Base-by-base conservation (phyloP, 495 filamentous ascomycete species). In the Penicillium taxi region DNA sequence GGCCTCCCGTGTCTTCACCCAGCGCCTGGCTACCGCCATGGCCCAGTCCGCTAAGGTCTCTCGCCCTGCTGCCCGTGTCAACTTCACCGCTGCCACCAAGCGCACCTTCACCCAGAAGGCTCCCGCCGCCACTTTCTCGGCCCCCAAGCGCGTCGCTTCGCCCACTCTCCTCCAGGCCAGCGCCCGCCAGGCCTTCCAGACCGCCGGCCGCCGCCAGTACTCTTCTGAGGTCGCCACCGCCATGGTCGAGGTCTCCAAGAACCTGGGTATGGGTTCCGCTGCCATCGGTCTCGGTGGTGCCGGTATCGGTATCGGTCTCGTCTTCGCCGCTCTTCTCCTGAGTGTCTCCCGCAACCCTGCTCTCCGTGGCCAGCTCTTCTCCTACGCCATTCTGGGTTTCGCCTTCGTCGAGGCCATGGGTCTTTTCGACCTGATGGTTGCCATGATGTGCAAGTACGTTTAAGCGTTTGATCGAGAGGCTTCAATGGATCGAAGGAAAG, bases 341-440 rank as follows among this genome's bases (percentile, higher is more conserved):
- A 77, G 74, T 63, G 82, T 86, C 52, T 84, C 85, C 68, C 83
- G 85, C 71, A 91, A 91, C 82, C 84, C 84, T 52, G 79, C 79
- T 52, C 80, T 91, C 73, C 80, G 84, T 68, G 84, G 82, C 56
- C 84, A 89, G 74, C 82, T 91, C 52, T 91, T 91, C 82, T 78
- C 81, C 45, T 88, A 91, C 72, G 84, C 85, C 75, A 87, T 91
- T 81, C 70, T 91, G 58, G 84, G 84, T 69, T 91, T 91, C 66
- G 84, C 85, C 55, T 91, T 91, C 79, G 84, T 86, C 61, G 85
- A 91, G 66, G 85, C 85, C 73, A 91, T 86, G 51, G 85, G 84
- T 77, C 79, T 91, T 56, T 88, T 90, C 82, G 82, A 85, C 60
- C 79, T 90, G 56, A 90, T 90, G 83, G 78, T 88, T 81, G 81